phyloP scores from a whole-genome alignment of 179 eudicot genomes.

The Vitellaria paradoxa region DNA sequence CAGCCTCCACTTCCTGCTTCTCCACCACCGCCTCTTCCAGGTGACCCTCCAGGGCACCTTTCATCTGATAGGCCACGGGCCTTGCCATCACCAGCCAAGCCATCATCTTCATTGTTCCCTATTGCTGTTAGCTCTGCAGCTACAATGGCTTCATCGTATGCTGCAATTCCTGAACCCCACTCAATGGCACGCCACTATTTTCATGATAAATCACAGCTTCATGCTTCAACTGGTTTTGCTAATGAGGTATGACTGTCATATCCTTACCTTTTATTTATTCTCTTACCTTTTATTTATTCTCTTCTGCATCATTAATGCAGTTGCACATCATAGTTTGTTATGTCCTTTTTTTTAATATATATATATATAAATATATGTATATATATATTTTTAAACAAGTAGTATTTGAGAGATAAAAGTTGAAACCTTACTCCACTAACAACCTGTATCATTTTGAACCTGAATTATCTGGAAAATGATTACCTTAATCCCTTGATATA shows the following conservation, averaged over 20 bases:
- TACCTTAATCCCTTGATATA: background rate
- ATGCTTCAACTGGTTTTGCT: slow-evolving; percentile 33
- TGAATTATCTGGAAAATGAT: background rate
- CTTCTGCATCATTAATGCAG: background rate
- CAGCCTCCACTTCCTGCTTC: slow-evolving; percentile 78
- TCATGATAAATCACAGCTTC: slow-evolving; percentile 28
- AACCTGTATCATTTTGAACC: background rate
- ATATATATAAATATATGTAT: too few species aligned
- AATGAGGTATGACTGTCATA: slow-evolving; percentile 39
- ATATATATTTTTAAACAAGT: too few species aligned
- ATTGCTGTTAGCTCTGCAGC: slow-evolving; percentile 34
- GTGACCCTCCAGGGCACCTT: slow-evolving; percentile 48
- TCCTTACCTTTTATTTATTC: slow-evolving; percentile 6
- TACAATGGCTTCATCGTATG: slow-evolving; percentile 30
- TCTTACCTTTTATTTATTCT: slow-evolving; percentile 10
- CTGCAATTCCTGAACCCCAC: slow-evolving; percentile 38
- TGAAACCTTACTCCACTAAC: background rate
- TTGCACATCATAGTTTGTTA: background rate
- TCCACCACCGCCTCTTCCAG: slow-evolving; percentile 69
- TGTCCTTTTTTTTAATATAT: background rate
- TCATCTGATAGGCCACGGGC: slow-evolving; percentile 25
- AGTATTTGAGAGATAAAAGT: background rate
- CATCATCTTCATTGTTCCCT: slow-evolving; percentile 53
- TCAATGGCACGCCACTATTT: slow-evolving; percentile 27
- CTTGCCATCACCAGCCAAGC: slow-evolving; percentile 38